Base-by-base conservation (phyloP, 352 stramenopile genomes). In the Phytophthora pluvialis region DNA sequence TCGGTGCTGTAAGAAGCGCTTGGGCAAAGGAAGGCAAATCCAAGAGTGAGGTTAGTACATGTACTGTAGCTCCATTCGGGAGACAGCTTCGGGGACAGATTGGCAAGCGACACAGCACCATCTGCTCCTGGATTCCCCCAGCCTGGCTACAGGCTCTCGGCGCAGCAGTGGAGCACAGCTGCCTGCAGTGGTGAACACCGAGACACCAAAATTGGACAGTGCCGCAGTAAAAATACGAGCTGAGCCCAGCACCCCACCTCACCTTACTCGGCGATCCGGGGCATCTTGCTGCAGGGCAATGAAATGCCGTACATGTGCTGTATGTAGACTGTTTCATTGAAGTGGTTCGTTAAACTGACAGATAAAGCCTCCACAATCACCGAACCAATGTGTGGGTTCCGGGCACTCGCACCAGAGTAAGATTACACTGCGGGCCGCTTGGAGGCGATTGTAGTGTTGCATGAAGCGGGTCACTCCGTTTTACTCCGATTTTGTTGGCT, bases 81-180 rank as follows among this genome's bases (percentile, higher is more conserved):
- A 16, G 42, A 62, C 29, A 69, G 44, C 60, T 62, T 43, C 11
- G 35, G 40, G 50, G 26, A 56, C 50, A 55, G 38, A 28, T 61
- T 53, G 32, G 58, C 51, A 48, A 57, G 40, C 39, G 28, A 45
- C 26, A 46, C 32, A 47, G 60, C 44, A 45, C 62, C 62, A 72
- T 65, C 67, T 75, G 62, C 50, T 29, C 29, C 15, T 39, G 47
- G 38, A 49, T 62, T 54, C 46, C 50, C 51, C 25, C 15, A 25
- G n/a, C 28, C 50, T 72, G 67, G 67, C 39, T 75, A 60, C 67
- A 75, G 65, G 57, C 64, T 72, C 65, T 72, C 18, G 39, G 60
- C 26, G 39, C 51, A 72, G 49, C 42, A 58, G 56, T 53, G 29
- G 64, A 2, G 50, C 65, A 64, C 50, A 44, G 44, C 53, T 35